These are phyloP conservation scores for Agroathelia rolfsii DNA, from an alignment of 1,284 basidiomycete genomes.

Conservation along the genomic window DNA sequence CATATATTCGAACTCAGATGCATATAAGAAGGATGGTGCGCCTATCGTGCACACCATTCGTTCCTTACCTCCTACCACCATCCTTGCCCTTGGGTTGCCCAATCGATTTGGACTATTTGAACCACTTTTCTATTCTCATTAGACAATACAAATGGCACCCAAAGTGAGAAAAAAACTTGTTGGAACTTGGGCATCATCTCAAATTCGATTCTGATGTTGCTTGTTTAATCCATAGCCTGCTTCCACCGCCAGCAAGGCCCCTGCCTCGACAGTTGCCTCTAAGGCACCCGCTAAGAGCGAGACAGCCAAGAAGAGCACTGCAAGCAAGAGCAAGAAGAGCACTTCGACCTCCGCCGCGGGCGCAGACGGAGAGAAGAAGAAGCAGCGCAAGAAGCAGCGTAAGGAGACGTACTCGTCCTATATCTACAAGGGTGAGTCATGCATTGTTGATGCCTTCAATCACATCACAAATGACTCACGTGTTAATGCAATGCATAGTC, in stretches of 20 bases:
- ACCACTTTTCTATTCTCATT: too few species aligned
- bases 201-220: too few species aligned
- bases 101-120: too few species aligned
- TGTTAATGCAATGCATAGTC: slow-evolving; percentile 32
- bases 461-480: slow-evolving; percentile 9
- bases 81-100: too few species aligned
- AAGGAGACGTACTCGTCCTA: slow-evolving; percentile 93
- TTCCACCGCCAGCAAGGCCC: slow-evolving; percentile 76
- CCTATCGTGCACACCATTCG: too few species aligned
- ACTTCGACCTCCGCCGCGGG: slow-evolving; percentile 49
- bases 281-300: slow-evolving; percentile 74
- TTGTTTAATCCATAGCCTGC: too few species aligned
- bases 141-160: too few species aligned
- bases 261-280: slow-evolving; percentile 64
- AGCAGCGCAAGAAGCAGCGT: slow-evolving; percentile 81
- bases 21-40: too few species aligned
- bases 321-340: slow-evolving; percentile 45
- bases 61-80: too few species aligned
- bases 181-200: too few species aligned
- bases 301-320: slow-evolving; percentile 76
- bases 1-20: too few species aligned
- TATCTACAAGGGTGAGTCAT: slow-evolving; percentile 77
- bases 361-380: slow-evolving; percentile 72
- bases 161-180: too few species aligned
- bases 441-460: slow-evolving; percentile 6